Evolutionary conservation across 179 eudicot species (phyloP), one percentile per base, ranked within the genome.

Genomic region (Nepenthes alata): DNA sequence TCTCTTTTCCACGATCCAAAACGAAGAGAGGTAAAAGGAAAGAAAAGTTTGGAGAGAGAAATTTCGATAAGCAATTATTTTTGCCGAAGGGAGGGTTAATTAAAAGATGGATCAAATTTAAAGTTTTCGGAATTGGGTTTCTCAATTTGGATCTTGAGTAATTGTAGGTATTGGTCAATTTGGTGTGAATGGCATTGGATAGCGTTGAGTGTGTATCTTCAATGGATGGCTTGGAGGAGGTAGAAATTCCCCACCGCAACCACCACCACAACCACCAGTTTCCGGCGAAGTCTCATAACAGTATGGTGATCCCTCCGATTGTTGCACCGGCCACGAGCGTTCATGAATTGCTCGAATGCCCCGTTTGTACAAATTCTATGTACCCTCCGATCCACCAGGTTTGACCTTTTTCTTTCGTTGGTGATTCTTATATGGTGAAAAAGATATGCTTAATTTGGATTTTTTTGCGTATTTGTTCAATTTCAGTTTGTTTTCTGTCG

Each of bases 341-440:
- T 49, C 78, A 78, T 35, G 83, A 78, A 56, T 72, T 81, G 55
- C 55, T 52, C n/a, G 55, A 52, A 16, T 52, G 55, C 16, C 55
- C 55, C n/a, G 55, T 52, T 52, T 82, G 86, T 70, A 68, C 65
- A 25, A 71, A 51, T 72, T 82, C 74, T 37, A 76, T 82, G 81
- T 74, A 82, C 70, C 81, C 76, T 67, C 86, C 83, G 13, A 76
- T 82, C 67, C 75, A 82, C 60, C 86, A 82, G 86, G 86, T 79
- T 62, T 68, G 69, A 51, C 61, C 59, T 39, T 15, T 52, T 16
- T 15, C 16, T 15, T 16, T 52, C 45, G 8, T 41, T 41, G 5
- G 45, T 4, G 45, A 41, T 41, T 41, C 45, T 41, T 41, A 41
- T 1, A 4, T 4, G 8, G 45, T 41, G 8, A 41, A 41, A 7